Evolutionary conservation across 2,329 filamentous ascomycete genomes (phyloP).

Genomic region (Neocatenulostroma microsporum): DNA sequence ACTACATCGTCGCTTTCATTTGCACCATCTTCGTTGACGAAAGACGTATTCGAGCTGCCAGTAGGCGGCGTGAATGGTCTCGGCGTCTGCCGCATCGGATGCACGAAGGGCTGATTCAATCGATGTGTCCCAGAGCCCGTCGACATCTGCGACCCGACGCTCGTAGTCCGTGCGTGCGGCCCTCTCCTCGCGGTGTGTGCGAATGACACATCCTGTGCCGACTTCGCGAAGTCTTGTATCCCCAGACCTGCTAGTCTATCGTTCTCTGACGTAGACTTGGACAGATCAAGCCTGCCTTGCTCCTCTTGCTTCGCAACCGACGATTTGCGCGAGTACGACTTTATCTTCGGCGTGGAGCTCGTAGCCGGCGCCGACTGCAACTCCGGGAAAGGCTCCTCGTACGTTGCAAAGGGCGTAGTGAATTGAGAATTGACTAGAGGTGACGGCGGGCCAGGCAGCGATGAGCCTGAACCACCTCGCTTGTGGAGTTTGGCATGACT

Average conservation of each 20-base stretch:
- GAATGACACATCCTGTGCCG: constrained; percentile 40
- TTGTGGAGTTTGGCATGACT: constrained; percentile 26
- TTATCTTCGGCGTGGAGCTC: constrained; percentile 39
- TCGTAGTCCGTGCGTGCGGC: constrained; percentile 46
- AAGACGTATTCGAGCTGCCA: constrained; percentile 26
- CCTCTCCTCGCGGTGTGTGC: constrained; percentile 31
- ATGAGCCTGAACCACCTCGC: constrained; percentile 22
- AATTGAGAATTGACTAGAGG: constrained; percentile 18
- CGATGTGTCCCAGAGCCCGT: constrained; percentile 40
- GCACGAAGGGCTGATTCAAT: constrained; percentile 46
- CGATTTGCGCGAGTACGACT: constrained; percentile 49
- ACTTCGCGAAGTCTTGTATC: constrained; percentile 43
- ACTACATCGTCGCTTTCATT: constrained; percentile 36
- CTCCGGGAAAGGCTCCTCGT: constrained; percentile 19
- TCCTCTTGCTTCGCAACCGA: constrained; percentile 42
- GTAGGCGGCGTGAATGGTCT: constrained; percentile 48
- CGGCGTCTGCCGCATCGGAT: constrained; percentile 50
- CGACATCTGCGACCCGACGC: constrained; percentile 49
- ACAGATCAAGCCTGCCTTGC: constrained; percentile 43
- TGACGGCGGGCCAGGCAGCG: constrained; percentile 19
- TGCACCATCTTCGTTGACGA: constrained; percentile 32
- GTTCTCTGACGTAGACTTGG: constrained; percentile 48
- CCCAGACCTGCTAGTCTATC: constrained; percentile 46
- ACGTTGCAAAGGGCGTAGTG: constrained; percentile 25
- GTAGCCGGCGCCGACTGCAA: constrained; percentile 9